Base-by-base conservation (phyloP, 1,284 basidiomycete species). In the Moesziomyces sp. region DNA sequence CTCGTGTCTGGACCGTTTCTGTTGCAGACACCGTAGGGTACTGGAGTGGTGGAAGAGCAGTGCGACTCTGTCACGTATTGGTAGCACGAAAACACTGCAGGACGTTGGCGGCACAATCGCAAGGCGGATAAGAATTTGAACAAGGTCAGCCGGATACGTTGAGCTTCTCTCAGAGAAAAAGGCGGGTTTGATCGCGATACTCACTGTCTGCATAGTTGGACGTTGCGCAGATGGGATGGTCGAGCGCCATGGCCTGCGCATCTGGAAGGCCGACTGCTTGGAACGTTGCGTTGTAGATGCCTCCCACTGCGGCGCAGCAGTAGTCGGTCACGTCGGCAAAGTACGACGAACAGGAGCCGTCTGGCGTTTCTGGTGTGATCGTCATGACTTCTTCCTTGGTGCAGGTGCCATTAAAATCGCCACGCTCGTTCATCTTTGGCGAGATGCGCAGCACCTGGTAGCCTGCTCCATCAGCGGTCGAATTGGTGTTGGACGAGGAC, bases 291-390 rank as follows among this genome's bases (percentile, higher is more conserved):
- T 74, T 55, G 48, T 63, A 74, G 21, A 67, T 48, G 38, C 76
- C 76, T 48, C 76, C 76, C 1, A 78, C 76, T 6, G 76, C 76
- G 21, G 69, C 74, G 42, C 76, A 78, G 52, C 76, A 78, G 52
- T 76, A 78, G 44, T 72, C 64, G n/a, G 76, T 78, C 28, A 78
- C 72, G 34, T 78, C 76, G 30, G 62, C 57, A 35, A 74, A 77
- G 67, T 74, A 74, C 1, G 72, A 70, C 13, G 66, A 47, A 28
- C 72, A 74, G 23, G 66, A 70, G 11, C 72, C 72, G 10, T 61
- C 56, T 11, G 72, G 72, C 30, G 72, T 74, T 24, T 74, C 72
- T 19, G 72, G 72, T 14, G 72, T 70, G 46, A 74, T 70, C 42
- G 46, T 58, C 52, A 70, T 70, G 18, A 67, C 72, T 30, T 63